A percentile compares a stretch with the other conserved stretches of the same genome.
Evolutionary conservation across 2,329 filamentous ascomycete species (phyloP).

Genomic region (Colletotrichum eremochloae): DNA sequence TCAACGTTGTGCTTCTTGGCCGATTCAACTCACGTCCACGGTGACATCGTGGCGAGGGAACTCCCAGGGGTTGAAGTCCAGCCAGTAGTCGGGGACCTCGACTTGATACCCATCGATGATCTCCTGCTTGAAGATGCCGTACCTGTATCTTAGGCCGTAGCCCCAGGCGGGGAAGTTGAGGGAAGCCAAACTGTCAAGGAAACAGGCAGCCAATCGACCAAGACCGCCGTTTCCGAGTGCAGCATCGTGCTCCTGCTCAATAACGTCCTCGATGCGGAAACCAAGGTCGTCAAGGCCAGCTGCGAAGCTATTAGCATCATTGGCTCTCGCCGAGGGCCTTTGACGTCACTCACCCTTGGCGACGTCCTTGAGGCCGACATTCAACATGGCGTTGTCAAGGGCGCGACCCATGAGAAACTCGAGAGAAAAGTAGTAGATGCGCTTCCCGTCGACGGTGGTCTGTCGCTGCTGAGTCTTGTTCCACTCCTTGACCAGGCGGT

Average conservation of each 20-base stretch:
- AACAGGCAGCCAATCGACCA: conserved; percentile 93
- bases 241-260: conserved; percentile 94
- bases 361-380: conserved; percentile 87
- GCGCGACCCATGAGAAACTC: conserved; percentile 98
- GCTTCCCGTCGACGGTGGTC: conserved; percentile 90
- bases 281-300: conserved; percentile 90
- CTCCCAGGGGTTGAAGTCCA: conserved; percentile 99
- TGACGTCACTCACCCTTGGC: conserved; percentile 74
- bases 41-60: conserved; percentile 96
- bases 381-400: conserved; percentile 98
- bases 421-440: conserved; percentile 96
- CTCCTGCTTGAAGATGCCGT: conserved; percentile 99
- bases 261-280: conserved; percentile 96
- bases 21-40: conserved; percentile 75
- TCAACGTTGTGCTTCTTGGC: background rate
- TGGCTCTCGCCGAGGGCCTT: background rate
- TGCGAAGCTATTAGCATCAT: conserved; percentile 53
- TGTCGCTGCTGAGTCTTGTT: conserved; percentile 98
- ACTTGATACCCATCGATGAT: conserved; percentile 98
- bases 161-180: conserved; percentile 98
- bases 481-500: conserved; percentile 94
- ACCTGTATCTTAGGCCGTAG: conserved; percentile 94
- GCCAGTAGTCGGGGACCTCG: conserved; percentile 98
- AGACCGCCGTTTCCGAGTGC: conserved; percentile 96
- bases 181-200: conserved; percentile 94